Evolutionary conservation across 2,329 filamentous ascomycete genomes (phyloP), one percentile per base, ranked within the genome.

Genomic region (Fusarium brevicatenulatum): DNA sequence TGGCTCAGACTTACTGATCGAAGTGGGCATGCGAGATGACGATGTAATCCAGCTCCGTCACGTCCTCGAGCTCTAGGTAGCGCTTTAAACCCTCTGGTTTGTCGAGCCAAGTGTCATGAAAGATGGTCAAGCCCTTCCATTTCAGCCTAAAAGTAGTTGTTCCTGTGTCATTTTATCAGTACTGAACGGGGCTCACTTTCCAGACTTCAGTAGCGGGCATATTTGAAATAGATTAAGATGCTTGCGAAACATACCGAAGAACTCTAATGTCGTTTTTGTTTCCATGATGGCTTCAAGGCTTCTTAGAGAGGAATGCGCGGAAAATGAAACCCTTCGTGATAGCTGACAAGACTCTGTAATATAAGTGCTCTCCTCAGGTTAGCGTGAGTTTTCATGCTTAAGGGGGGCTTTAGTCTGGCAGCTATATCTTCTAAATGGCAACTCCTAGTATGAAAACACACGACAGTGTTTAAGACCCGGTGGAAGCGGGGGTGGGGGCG

Each of bases 21-120:
- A 28, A 59, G 19, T 59, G 44, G 25, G 56, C 56, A 6, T 59
- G 56, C 6, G 56, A 42, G 25, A 52, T 59, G 18, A 59, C 34
- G 12, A 59, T 59, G 5, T 59, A 52, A 40, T 52, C 56, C 2
- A 50, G 8, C 4, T 52, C 56, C 0, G 36, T 50, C 1, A 59
- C 56, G 0, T 59, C 28, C 7, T 39, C 37, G 19, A 60, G 46
- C 19, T 53, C 46, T 1, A 60, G 57, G 13, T 60, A 54, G 12
- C 57, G 30, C 3, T 54, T 42, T 2, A 53, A 4, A 11, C 46
- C 46, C 4, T 2, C n/a, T 7, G 57, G 57, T 13, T 42, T 60
- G 7, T 54, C 47, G 10, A 54, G 57, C 57, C 46, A 60, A 8
- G 57, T 53, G 8, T 54, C 57, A 2, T 53, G 57, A 5, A 54